Percentiles rank a stretch among this genome's conserved stretches.
Conservation (phyloP, 225 moss, liverwort and hornwort species). For the Polytrichum formosum region DNA sequence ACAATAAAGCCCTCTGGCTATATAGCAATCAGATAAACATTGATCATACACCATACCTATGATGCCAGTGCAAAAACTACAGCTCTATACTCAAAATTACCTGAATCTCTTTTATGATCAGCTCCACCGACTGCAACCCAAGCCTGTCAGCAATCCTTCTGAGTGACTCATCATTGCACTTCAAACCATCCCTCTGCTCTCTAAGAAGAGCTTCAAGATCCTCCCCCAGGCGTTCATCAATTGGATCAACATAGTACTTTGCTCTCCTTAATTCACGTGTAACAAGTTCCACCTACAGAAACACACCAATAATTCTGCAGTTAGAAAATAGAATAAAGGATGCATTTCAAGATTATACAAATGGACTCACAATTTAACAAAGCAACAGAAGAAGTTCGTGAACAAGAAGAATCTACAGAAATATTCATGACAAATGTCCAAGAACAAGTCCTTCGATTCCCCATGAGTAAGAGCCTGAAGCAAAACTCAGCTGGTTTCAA, state of each 20-base stretch:
- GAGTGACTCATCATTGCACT: conserved; percentile 32
- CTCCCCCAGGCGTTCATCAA: conserved; percentile 40
- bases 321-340: background rate
- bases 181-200: conserved; percentile 44
- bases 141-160: conserved; percentile 44
- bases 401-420: too few relatives aligned
- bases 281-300: conserved; percentile 54
- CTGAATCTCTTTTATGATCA: conserved; percentile 31
- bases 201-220: conserved; percentile 50
- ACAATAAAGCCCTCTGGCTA: background rate
- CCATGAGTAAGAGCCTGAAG: too few relatives aligned
- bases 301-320: too few relatives aligned
- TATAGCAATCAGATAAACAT: background rate
- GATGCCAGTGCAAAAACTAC: background rate
- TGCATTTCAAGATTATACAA: too few relatives aligned
- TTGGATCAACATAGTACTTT: conserved; percentile 49
- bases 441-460: too few relatives aligned
- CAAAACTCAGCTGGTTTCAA: too few relatives aligned
- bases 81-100: background rate
- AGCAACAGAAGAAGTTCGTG: too few relatives aligned
- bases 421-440: too few relatives aligned
- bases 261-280: conserved; percentile 61
- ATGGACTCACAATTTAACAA: too few relatives aligned
- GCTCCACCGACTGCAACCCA: conserved; percentile 43
- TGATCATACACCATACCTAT: background rate